phyloP scores from a whole-genome alignment of 257 asterid species.

The Anisodus acutangulus region DNA sequence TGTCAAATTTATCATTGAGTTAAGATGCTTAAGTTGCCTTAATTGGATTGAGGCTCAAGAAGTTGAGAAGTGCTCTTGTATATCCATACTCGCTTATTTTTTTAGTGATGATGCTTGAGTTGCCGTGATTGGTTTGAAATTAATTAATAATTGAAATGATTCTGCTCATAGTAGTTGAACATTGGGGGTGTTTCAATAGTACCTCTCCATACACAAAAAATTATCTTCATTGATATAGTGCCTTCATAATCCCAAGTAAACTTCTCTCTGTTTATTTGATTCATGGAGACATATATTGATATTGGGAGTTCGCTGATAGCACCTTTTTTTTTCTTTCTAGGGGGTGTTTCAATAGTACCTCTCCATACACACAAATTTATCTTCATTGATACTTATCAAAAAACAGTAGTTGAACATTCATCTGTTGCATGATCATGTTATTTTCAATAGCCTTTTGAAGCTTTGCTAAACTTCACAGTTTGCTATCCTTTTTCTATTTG shows the following conservation, averaged over 20 bases:
- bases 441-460: background rate
- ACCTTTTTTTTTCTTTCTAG: too few species aligned
- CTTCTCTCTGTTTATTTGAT: too few species aligned
- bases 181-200: too few species aligned
- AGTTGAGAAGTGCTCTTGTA: background rate
- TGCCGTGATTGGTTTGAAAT: background rate
- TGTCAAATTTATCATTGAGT: background rate
- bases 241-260: too few species aligned
- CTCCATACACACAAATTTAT: background rate
- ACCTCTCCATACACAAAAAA: background rate
- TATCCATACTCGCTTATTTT: background rate
- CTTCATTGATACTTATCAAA: background rate
- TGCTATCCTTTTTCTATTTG: conserved; percentile 10
- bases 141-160: background rate
- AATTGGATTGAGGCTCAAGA: background rate
- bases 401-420: background rate
- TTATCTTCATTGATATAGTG: background rate
- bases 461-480: background rate
- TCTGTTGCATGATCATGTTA: background rate
- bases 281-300: too few species aligned
- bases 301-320: too few species aligned
- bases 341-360: too few species aligned
- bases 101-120: conserved; percentile 3
- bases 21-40: background rate
- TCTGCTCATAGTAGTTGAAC: conserved; percentile 7